Conservation (phyloP, 2,329 filamentous ascomycete genomes). For the Escovopsis sp. region DNA sequence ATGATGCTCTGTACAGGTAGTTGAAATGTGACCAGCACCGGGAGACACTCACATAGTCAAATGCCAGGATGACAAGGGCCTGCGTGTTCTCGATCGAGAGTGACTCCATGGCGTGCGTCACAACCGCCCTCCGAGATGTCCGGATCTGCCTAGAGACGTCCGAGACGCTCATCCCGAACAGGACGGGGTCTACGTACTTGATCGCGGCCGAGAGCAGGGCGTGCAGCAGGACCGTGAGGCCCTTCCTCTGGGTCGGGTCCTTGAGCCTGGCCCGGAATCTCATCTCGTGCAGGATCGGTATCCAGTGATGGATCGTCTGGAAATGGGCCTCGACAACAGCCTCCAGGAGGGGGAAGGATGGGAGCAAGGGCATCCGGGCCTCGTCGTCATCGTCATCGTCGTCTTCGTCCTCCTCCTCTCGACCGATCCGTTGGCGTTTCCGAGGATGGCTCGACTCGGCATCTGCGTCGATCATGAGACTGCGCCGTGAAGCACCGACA, state of each 20-base stretch:
- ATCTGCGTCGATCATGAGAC: too few species aligned
- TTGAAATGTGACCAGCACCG: too few species aligned
- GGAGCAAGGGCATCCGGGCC: background rate
- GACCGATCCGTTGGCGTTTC: background rate
- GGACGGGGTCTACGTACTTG: constrained; percentile 3
- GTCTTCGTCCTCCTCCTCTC: background rate
- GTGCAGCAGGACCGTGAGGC: constrained; percentile 1
- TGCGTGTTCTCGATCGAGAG: constrained; percentile 2
- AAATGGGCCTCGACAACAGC: constrained; percentile 4
- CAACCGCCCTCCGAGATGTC: constrained; percentile 1
- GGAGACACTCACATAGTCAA: background rate
- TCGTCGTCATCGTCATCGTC: background rate
- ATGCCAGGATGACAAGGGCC: constrained; percentile 1
- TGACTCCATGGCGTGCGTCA: constrained; percentile 1
- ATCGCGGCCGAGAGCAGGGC: constrained; percentile 2
- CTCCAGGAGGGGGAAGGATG: background rate
- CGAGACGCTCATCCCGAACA: constrained; percentile 1
- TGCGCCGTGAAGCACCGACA: too few species aligned
- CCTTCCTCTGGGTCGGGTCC: background rate
- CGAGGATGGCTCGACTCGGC: background rate
- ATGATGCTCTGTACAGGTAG: too few species aligned
- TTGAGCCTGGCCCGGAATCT: constrained; percentile 2
- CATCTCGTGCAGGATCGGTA: constrained; percentile 4
- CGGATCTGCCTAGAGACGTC: constrained; percentile 2
- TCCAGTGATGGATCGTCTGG: constrained; percentile 4